Evolutionary conservation across 2,329 filamentous ascomycete genomes (phyloP).

Genomic region (Calycina herbarum): DNA sequence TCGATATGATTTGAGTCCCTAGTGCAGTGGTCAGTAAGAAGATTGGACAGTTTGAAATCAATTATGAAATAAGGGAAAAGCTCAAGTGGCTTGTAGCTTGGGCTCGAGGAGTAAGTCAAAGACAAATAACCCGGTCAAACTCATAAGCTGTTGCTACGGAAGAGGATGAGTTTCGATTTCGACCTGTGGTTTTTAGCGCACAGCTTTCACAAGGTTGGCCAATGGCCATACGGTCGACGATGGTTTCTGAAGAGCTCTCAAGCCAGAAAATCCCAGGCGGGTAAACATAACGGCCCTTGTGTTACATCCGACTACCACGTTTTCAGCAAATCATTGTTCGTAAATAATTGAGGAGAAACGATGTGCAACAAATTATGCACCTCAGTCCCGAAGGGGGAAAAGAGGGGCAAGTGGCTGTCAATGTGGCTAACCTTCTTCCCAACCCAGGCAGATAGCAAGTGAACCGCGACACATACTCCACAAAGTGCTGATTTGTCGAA

Average conservation of each 20-base stretch:
- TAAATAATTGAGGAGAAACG: no score
- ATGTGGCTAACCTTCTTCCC: neutral
- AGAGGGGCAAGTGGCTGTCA: no score
- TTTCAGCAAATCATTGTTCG: no score
- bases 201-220: neutral
- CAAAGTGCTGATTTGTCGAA: neutral
- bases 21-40: neutral
- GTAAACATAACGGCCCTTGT: neutral
- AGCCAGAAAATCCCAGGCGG: neutral
- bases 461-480: neutral
- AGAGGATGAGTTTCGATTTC: neutral
- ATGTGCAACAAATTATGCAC: no score
- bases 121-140: neutral
- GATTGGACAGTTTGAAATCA: no score
- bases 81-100: no score
- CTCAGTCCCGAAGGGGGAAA: no score
- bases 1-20: neutral
- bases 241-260: neutral
- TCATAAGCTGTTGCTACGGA: neutral
- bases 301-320: no score
- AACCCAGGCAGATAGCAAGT: neutral
- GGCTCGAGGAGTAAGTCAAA: no score
- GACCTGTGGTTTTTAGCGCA: neutral
- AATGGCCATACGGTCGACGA: neutral
- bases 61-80: no score